phyloP scores from a whole-genome alignment of 768 basidiomycete species.

The Lentinula detonsa region DNA sequence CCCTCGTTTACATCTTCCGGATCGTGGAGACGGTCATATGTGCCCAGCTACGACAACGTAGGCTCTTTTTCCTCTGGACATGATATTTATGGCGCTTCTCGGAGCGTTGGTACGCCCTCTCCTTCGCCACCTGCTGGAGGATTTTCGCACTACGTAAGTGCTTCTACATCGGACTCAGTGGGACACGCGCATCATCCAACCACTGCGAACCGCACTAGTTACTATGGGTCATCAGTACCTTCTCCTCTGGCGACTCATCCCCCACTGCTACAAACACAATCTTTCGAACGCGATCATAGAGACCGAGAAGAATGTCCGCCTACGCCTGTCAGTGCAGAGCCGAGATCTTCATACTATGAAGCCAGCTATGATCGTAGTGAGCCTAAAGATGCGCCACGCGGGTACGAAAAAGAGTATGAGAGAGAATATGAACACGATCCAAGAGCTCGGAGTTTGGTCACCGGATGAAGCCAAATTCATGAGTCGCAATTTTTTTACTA shows the following conservation, averaged over 20 bases:
- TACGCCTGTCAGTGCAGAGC: conserved; percentile 6
- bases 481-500: neutral
- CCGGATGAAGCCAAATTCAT: conserved; percentile 2
- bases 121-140: conserved; percentile 44
- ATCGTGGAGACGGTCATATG: conserved; percentile 2
- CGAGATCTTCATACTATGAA: neutral
- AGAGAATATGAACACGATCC: conserved; percentile 4
- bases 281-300: conserved; percentile 9
- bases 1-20: conserved; percentile 28
- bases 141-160: conserved; percentile 52
- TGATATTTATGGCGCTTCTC: conserved; percentile 45
- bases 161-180: neutral
- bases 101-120: conserved; percentile 43
- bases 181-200: conserved; percentile 12
- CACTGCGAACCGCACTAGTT: conserved; percentile 26
- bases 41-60: conserved; percentile 38
- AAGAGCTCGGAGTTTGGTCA: conserved; percentile 2
- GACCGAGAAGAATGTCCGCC: conserved; percentile 9
- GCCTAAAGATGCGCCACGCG: neutral
- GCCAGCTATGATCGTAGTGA: neutral
- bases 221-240: conserved; percentile 29
- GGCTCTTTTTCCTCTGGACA: conserved; percentile 49
- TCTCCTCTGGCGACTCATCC: conserved; percentile 43
- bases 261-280: conserved; percentile 24
- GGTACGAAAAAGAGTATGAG: neutral